These are phyloP conservation scores for Dioscorea alata DNA, from an alignment of 106 monocot species.

Conservation along the genomic window DNA sequence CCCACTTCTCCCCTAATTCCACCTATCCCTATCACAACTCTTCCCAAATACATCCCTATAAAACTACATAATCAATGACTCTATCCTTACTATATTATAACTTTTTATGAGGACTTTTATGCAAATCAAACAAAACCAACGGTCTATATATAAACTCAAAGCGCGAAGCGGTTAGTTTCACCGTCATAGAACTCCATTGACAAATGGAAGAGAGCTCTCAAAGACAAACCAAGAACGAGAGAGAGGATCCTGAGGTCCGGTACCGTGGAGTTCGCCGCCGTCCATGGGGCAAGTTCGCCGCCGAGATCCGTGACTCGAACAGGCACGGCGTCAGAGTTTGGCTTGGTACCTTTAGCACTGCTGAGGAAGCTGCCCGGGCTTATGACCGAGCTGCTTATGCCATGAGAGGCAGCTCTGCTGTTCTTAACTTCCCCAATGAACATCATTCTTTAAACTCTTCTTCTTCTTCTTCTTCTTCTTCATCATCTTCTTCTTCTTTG, in stretches of 20 bases:
- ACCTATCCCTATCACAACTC: no score
- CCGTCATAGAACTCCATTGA: no score
- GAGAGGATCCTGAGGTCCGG: not conserved
- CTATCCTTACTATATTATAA: no score
- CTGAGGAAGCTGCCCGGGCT: conserved; percentile 20
- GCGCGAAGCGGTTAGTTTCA: no score
- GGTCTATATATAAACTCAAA: no score
- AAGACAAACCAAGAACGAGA: not conserved
- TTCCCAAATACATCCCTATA: no score
- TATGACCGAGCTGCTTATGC: conserved; percentile 13
- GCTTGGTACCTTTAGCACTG: conserved; percentile 25
- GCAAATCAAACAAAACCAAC: no score
- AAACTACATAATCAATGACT: no score
- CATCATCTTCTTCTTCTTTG: not conserved
- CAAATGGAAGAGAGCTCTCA: not conserved
- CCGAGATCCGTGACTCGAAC: conserved; percentile 36
- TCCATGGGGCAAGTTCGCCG: conserved; percentile 39
- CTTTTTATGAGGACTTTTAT: no score
- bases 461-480: not conserved
- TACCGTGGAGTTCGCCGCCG: conserved; percentile 34
- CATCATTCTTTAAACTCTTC: not conserved
- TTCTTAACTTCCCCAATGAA: conserved; percentile 7
- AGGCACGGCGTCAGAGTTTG: conserved; percentile 19
- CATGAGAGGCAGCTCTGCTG: conserved; percentile 2
- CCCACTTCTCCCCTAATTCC: no score